Percentiles rank a stretch among this genome's conserved stretches.
Conservation (phyloP, 495 filamentous ascomycete genomes). For the Acidiella bohemica region DNA sequence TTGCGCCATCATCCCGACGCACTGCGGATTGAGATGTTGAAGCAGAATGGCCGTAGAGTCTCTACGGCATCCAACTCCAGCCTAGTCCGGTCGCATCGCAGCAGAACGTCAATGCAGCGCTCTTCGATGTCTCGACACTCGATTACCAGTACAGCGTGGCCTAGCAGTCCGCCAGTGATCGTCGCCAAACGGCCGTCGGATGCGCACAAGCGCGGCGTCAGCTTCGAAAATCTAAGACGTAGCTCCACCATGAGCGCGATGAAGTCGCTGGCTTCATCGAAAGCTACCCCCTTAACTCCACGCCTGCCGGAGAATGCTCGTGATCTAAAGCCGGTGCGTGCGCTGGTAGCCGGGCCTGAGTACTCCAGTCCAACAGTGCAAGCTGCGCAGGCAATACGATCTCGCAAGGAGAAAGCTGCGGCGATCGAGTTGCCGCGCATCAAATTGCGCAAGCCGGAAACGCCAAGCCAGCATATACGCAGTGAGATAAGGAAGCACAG, state of each 20-base stretch:
- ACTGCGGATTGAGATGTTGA: constrained; percentile 22
- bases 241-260: constrained; percentile 23
- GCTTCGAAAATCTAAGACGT: constrained; percentile 50
- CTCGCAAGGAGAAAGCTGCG: constrained; percentile 21
- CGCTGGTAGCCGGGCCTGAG: constrained; percentile 5
- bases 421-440: constrained; percentile 13
- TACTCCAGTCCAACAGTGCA: constrained; percentile 16
- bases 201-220: constrained; percentile 61
- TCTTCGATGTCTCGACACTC: constrained; percentile 28
- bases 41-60: constrained; percentile 10
- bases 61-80: constrained; percentile 15
- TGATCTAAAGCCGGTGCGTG: constrained; percentile 4
- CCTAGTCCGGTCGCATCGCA: constrained; percentile 15
- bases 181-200: constrained; percentile 41
- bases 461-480: constrained; percentile 39
- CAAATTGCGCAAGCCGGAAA: constrained; percentile 32
- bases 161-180: constrained; percentile 40
- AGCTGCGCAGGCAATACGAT: constrained; percentile 11
- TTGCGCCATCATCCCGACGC: constrained; percentile 27
- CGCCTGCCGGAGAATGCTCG: constrained; percentile 10
- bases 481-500: constrained; percentile 54
- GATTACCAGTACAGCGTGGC: constrained; percentile 43
- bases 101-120: constrained; percentile 16
- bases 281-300: constrained; percentile 19
- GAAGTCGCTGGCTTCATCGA: constrained; percentile 4